A percentile compares a stretch with the other conserved stretches of the same genome.
Conservation (phyloP, 495 filamentous ascomycete species). For the Copromyces sp. region DNA sequence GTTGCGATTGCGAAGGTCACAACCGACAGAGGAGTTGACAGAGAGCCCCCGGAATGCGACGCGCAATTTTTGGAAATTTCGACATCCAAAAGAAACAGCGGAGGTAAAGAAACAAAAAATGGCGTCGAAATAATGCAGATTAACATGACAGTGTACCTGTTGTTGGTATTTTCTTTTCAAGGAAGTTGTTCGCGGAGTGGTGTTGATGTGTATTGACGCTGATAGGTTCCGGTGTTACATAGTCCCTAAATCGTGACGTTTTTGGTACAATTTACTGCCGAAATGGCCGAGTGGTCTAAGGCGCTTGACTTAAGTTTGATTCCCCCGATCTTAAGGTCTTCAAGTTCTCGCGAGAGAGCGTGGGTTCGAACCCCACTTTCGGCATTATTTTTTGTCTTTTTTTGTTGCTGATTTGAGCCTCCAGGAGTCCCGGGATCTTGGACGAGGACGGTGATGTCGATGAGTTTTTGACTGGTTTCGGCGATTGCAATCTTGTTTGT, state of each 20-base stretch:
- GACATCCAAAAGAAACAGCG: too few species aligned
- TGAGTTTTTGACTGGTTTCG: background rate
- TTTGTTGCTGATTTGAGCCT: background rate
- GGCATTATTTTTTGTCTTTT: background rate
- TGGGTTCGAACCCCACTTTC: background rate
- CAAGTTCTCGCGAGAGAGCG: background rate
- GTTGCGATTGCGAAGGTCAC: too few species aligned
- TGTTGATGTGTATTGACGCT: background rate
- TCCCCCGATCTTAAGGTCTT: background rate
- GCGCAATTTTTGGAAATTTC: too few species aligned
- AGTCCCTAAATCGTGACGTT: fast-evolving
- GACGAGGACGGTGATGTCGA: too few species aligned
- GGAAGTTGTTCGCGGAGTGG: too few species aligned
- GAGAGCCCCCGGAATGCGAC: too few species aligned
- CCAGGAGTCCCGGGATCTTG: fast-evolving
- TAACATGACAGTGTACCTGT: too few species aligned
- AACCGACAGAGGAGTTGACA: too few species aligned
- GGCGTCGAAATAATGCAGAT: too few species aligned
- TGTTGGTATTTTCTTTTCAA: too few species aligned
- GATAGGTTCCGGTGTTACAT: background rate
- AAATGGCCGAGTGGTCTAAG: background rate
- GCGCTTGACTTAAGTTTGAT: background rate
- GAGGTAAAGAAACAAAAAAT: too few species aligned
- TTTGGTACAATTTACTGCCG: background rate
- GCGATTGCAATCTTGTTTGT: background rate